Conservation (phyloP, 2,329 filamentous ascomycete species). For the Fusarium robinianum region DNA sequence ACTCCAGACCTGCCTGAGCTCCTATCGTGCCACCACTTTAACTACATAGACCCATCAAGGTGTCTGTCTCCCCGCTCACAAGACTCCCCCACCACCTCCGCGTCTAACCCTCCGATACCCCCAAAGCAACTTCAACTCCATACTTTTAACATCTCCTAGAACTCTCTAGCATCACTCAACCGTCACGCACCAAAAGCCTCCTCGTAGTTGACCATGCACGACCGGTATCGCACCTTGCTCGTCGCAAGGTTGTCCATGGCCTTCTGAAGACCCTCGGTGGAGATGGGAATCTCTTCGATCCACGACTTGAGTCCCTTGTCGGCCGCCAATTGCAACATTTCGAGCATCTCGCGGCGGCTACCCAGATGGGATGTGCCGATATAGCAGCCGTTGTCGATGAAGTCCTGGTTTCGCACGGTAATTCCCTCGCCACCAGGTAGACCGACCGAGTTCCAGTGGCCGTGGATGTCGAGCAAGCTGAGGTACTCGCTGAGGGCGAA, state of each 20-base stretch:
- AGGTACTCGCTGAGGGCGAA: conserved; percentile 76
- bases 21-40: too few species aligned
- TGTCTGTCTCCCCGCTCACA: conserved; percentile 18
- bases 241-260: conserved; percentile 71
- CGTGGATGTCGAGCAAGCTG: conserved; percentile 79
- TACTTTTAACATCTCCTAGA: conserved; percentile 5
- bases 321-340: conserved; percentile 72
- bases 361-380: conserved; percentile 75
- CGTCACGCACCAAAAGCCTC: conserved; percentile 63
- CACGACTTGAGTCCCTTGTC: conserved; percentile 71
- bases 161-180: background rate
- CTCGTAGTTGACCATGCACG: conserved; percentile 73
- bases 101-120: conserved; percentile 2
- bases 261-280: conserved; percentile 69
- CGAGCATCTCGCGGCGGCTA: conserved; percentile 69
- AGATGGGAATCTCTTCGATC: conserved; percentile 76
- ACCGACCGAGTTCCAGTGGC: conserved; percentile 78
- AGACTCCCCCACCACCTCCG: conserved; percentile 21
- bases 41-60: conserved; percentile 33
- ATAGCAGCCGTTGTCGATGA: conserved; percentile 74
- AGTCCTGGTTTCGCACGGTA: conserved; percentile 71
- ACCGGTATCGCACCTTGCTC: conserved; percentile 74
- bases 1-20: too few species aligned
- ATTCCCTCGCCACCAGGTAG: conserved; percentile 78
- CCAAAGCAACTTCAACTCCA: conserved; percentile 9